These are phyloP conservation scores for Aspergillus fumigatus DNA, from an alignment of 2,329 filamentous ascomycete genomes.

Conservation along the genomic window DNA sequence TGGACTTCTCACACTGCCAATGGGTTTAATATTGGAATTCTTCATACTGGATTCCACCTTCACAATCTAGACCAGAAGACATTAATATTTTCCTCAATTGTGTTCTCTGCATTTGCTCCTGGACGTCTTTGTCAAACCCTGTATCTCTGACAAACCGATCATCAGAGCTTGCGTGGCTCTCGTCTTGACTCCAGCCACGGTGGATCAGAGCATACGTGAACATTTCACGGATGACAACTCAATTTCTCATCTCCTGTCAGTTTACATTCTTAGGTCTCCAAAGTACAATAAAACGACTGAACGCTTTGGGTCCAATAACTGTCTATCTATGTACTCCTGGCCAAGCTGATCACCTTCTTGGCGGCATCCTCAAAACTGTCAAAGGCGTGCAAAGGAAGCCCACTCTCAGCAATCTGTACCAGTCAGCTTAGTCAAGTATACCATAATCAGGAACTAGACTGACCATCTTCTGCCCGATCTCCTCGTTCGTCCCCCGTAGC, in stretches of 20 bases:
- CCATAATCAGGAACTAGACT: slow-evolving; percentile 15
- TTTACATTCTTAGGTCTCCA: not conserved
- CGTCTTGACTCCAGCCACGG: not conserved
- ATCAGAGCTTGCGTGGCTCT: not conserved
- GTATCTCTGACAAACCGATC: not conserved
- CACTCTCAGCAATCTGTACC: slow-evolving; percentile 58
- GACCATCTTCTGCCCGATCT: slow-evolving; percentile 61
- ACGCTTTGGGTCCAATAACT: too few species aligned
- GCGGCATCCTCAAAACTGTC: slow-evolving; percentile 72
- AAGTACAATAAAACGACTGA: too few species aligned
- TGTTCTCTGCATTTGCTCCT: not conserved
- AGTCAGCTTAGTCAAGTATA: slow-evolving; percentile 7
- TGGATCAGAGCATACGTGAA: not conserved
- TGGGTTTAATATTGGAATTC: not conserved
- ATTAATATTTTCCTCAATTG: not conserved
- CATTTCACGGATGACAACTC: not conserved
- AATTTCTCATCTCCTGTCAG: not conserved
- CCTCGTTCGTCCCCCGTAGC: slow-evolving; percentile 70
- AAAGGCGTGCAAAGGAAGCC: slow-evolving; percentile 64
- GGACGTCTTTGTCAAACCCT: not conserved
- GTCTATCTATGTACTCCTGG: slow-evolving; percentile 16
- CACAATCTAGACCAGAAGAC: not conserved
- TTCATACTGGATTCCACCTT: not conserved
- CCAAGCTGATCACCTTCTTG: slow-evolving; percentile 59
- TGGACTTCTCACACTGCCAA: not conserved